Evolutionary conservation across 768 basidiomycete genomes (phyloP), one percentile per base, ranked within the genome.

Genomic region (Lepiota brunneoincarnata): DNA sequence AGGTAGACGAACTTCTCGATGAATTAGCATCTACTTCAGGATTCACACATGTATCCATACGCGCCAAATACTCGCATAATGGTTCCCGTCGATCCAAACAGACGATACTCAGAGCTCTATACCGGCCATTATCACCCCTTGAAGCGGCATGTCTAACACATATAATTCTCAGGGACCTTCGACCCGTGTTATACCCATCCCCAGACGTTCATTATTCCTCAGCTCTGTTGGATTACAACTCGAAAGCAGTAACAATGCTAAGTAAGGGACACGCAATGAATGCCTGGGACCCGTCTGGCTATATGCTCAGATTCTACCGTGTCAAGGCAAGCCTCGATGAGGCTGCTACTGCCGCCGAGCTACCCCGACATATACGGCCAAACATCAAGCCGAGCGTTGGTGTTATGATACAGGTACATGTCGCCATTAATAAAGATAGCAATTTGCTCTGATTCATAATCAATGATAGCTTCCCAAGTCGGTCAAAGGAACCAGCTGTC

Each of bases 101-200:
- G 2, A 60, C 70, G 1, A 68, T 78, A 39, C 71, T 93, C 1
- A 70, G 71, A n/a, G 66, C 71, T 14, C 74, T 95, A 2, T 93
- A 83, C 58, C 72, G 75, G 37, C 67, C 73, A 2, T 70, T 93
- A 9, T 73, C 83, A 1, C 83, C 91, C 0, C 67, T 69, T 10
- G 87, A 90, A 37, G 79, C 87, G 2, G 75, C 82, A 0, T 79
- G 86, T 57, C 72, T 95, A 44, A 87, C 89, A 0, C 94, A 98
- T 63, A 86, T 96, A 58, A 89, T 98, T 55, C 78, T 96, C 34
- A 89, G 89, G 58, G 94, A 98, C 65, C 71, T 98, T 0, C 80
- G 86, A 24, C 92, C 93, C 6, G 65, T 95, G 1, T 65, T 94
- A 1, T 90, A 90, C 59, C 87, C 91, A 2, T 71, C 87, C 0